Evolutionary conservation across 768 basidiomycete species (phyloP).

Genomic region (Galerina sulciceps): DNA sequence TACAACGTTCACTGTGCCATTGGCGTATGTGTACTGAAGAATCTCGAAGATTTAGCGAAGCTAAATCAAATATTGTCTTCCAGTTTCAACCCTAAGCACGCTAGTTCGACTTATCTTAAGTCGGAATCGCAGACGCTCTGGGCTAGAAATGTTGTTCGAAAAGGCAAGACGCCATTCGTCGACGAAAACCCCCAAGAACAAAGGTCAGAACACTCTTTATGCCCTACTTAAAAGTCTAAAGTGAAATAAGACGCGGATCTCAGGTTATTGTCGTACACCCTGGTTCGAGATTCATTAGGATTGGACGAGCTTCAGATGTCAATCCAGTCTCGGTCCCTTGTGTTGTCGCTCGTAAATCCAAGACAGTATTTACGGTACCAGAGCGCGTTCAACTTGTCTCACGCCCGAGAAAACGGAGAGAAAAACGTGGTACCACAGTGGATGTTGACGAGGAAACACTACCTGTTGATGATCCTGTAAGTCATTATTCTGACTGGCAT

Average conservation of each 20-base stretch:
- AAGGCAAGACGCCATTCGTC: slow-evolving; percentile 47
- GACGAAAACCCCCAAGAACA: slow-evolving; percentile 47
- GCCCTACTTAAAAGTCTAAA: slow-evolving; percentile 22
- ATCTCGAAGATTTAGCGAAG: background rate
- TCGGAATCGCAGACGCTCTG: slow-evolving; percentile 75
- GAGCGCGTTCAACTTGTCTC: slow-evolving; percentile 54
- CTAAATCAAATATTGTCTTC: slow-evolving; percentile 4
- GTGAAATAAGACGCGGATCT: slow-evolving; percentile 64
- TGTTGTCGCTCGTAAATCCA: slow-evolving; percentile 73
- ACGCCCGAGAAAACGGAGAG: slow-evolving; percentile 51
- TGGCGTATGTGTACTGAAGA: slow-evolving; percentile 52
- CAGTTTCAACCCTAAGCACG: slow-evolving; percentile 82
- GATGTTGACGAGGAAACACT: slow-evolving; percentile 11
- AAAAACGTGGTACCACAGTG: background rate
- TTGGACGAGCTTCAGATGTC: slow-evolving; percentile 80
- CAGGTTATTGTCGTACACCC: slow-evolving; percentile 82
- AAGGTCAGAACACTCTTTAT: slow-evolving; percentile 42
- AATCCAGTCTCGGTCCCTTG: slow-evolving; percentile 69
- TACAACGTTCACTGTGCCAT: slow-evolving; percentile 80
- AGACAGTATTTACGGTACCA: slow-evolving; percentile 44
- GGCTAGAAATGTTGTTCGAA: slow-evolving; percentile 66
- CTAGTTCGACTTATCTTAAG: slow-evolving; percentile 78
- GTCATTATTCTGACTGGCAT: slow-evolving; percentile 22
- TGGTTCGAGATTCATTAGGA: slow-evolving; percentile 72
- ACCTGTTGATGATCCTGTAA: slow-evolving; percentile 60